Evolutionary conservation across 352 stramenopile species (phyloP).

Genomic region (Phytophthora cactorum): DNA sequence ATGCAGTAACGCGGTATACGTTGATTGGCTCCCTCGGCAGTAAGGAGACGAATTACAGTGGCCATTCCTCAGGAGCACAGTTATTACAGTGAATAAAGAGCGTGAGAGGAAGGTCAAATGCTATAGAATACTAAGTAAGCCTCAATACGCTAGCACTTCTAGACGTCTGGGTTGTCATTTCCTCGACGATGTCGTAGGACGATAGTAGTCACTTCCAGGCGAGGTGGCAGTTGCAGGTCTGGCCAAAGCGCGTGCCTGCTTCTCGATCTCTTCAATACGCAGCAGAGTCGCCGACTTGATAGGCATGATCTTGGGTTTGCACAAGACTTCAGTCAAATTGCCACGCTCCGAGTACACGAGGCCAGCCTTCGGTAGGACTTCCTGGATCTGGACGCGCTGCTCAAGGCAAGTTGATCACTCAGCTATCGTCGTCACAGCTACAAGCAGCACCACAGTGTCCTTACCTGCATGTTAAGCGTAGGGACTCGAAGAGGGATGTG

Average conservation of each 20-base stretch:
- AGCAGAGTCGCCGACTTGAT: slow-evolving; percentile 90
- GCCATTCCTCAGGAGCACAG: background rate
- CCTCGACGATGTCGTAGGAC: slow-evolving; percentile 15
- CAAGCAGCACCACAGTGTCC: background rate
- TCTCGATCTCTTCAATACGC: slow-evolving; percentile 88
- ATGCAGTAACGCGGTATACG: slow-evolving; percentile 51
- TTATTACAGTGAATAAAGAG: slow-evolving; percentile 21
- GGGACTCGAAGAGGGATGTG: too few species aligned
- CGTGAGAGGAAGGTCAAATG: background rate
- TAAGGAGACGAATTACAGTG: too few species aligned
- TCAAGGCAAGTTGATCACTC: background rate
- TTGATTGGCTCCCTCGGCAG: slow-evolving; percentile 5
- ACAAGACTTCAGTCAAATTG: slow-evolving; percentile 87
- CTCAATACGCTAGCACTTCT: too few species aligned
- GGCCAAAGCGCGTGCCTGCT: slow-evolving; percentile 55
- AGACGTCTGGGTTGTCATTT: slow-evolving; percentile 11
- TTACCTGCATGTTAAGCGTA: slow-evolving; percentile 32
- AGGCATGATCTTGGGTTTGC: slow-evolving; percentile 91
- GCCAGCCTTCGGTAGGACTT: slow-evolving; percentile 87
- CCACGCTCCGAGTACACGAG: slow-evolving; percentile 90
- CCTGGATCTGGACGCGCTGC: slow-evolving; percentile 80
- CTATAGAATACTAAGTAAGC: too few species aligned
- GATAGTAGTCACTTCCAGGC: slow-evolving; percentile 26
- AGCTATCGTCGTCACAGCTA: background rate
- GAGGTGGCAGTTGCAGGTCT: slow-evolving; percentile 29